Evolutionary conservation across 73 alveolate species (phyloP).

Genomic region (Durusdinium trenchii): DNA sequence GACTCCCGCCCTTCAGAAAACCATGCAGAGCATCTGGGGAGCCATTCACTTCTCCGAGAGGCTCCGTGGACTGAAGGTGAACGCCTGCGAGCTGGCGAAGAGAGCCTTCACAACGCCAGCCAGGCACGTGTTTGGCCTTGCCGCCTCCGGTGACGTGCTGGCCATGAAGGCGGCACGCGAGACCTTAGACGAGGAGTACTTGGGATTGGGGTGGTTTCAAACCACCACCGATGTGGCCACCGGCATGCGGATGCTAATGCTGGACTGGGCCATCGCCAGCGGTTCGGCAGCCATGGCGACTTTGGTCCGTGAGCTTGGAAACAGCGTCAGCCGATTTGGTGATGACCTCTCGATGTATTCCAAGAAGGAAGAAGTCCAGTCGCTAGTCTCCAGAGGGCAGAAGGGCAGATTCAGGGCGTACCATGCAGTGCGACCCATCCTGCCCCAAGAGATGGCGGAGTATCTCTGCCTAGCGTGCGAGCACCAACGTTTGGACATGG

Average conservation of each 20-base stretch:
- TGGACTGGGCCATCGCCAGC: not conserved
- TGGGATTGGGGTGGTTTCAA: not conserved
- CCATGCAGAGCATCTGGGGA: not conserved
- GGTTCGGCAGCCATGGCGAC: conserved; percentile 13
- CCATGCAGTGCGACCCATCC: too few species aligned
- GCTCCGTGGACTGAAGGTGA: not conserved
- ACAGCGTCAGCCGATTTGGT: not conserved
- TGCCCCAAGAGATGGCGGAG: too few species aligned
- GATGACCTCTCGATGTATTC: not conserved
- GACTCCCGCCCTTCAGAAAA: not conserved
- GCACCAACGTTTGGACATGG: not conserved
- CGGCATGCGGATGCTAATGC: not conserved
- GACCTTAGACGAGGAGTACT: not conserved
- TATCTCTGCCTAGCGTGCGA: too few species aligned
- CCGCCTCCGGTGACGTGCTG: not conserved
- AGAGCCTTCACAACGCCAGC: not conserved
- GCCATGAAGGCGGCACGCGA: not conserved
- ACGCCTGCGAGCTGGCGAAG: not conserved
- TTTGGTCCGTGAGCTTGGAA: not conserved
- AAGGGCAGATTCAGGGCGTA: too few species aligned
- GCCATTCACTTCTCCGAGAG: not conserved
- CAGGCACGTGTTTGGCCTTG: not conserved
- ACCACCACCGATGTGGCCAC: too few species aligned
- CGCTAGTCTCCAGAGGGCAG: too few species aligned
- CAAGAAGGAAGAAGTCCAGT: too few species aligned